Evolutionary conservation across 768 basidiomycete genomes (phyloP).

Genomic region (Mycena amicta): DNA sequence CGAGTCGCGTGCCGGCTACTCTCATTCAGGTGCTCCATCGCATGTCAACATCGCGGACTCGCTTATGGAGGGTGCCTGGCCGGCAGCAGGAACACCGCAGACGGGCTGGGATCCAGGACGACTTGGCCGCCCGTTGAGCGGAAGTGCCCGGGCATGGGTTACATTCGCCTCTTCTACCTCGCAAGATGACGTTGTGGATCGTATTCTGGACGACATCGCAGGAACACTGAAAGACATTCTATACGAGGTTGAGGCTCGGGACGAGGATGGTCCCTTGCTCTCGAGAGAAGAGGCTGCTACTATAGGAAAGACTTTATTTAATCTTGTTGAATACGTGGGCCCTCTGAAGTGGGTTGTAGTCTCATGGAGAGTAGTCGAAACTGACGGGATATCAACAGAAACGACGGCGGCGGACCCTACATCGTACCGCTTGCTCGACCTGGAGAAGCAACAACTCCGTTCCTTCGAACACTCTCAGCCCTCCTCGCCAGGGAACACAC

Average conservation of each 20-base stretch:
- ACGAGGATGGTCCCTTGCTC: constrained; percentile 50
- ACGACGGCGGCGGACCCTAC: constrained; percentile 44
- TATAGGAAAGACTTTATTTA: constrained; percentile 61
- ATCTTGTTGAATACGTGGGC: constrained; percentile 60
- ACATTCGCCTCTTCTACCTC: constrained; percentile 30
- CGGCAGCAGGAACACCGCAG: constrained; percentile 54
- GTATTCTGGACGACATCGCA: constrained; percentile 68
- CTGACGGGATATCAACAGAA: constrained; percentile 30
- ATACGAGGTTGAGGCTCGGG: constrained; percentile 69
- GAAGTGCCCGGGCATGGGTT: constrained; percentile 65
- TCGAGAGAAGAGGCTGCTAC: constrained; percentile 72
- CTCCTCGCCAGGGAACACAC: constrained; percentile 67
- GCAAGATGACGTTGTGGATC: constrained; percentile 44
- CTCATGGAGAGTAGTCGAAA: constrained; percentile 2
- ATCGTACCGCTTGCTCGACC: constrained; percentile 58
- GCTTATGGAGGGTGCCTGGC: constrained; percentile 74
- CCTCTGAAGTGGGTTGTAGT: constrained; percentile 55
- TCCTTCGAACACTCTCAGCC: constrained; percentile 63
- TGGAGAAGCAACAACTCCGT: constrained; percentile 56
- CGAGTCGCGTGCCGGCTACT: constrained; percentile 53
- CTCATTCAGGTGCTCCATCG: constrained; percentile 60
- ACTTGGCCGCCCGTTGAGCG: constrained; percentile 55
- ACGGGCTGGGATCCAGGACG: constrained; percentile 69
- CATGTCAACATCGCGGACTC: constrained; percentile 63
- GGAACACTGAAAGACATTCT: constrained; percentile 72